Base-by-base conservation (phyloP, 306 rosid genomes). In the Purshia tridentata region DNA sequence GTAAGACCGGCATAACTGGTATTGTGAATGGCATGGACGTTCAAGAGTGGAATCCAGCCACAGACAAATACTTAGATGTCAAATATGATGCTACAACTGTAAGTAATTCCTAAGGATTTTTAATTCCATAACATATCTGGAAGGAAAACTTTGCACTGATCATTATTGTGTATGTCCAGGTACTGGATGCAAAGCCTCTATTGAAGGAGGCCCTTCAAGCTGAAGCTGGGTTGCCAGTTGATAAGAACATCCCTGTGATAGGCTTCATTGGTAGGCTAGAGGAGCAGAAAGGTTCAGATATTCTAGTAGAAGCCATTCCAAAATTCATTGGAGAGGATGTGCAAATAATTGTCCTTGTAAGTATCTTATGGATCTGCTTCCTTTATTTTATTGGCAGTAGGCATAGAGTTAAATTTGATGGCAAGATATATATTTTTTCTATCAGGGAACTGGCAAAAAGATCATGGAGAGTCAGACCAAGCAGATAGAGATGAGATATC, bases 231-330 rank as follows among this genome's bases (percentile, higher is more conserved):
- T 86, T 94, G 81, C 99, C 97, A 0, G 85, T 94, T 23, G 95
- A 88, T 80, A 85, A 73, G 83, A 76, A 77, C 52, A 77, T 90
- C 81, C 99, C 99, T 8, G 74, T 94, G 71, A 81, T 94, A 12
- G 92, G 88, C 65, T 94, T 91, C 78, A 87, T 94, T 20, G 99
- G 99, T 50, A 91, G 99, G 65, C 95, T 94, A 39, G 99, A 94
- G 78, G 99, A 94, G 85, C 99, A 94, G 81, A 94, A 94, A 75
- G 99, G 99, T 73, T 88, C 99, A 7, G 99, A 94, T 81, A 91
- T 94, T 81, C 90, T 94, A 42, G 90, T 77, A 40, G 97, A 78
- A 65, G 95, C 99, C 39, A 90, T 94, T 81, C 87, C 96, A 0
- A 74, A 83, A 59, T 85, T 94, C 61, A 70, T 85, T 16, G 47